Conservation (phyloP, 2,329 filamentous ascomycete species). For the Eurotiales sp. region DNA sequence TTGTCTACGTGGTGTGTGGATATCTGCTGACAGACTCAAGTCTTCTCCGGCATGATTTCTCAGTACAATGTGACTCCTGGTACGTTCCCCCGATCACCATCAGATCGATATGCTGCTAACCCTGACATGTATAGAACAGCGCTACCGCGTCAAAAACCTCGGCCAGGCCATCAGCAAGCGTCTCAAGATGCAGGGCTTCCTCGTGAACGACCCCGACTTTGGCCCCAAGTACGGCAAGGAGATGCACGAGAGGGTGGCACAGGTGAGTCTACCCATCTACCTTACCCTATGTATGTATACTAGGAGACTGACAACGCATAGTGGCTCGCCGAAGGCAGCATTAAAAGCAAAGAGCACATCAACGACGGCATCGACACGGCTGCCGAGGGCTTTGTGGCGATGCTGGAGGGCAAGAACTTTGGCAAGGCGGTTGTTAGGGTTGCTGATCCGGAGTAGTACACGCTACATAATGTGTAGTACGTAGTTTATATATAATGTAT, state of each 20-base stretch:
- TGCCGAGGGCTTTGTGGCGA: slow-evolving; percentile 67
- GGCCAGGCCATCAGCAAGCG: slow-evolving; percentile 63
- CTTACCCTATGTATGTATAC: not conserved
- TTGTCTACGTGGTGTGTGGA: too few species aligned
- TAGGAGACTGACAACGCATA: not conserved
- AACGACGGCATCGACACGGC: slow-evolving; percentile 76
- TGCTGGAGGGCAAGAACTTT: slow-evolving; percentile 76
- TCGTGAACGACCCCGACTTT: slow-evolving; percentile 65
- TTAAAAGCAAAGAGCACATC: slow-evolving; percentile 66
- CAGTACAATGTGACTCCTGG: slow-evolving; percentile 63
- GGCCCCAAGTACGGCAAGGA: slow-evolving; percentile 56
- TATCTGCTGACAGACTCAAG: slow-evolving; percentile 3
- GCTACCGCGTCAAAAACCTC: slow-evolving; percentile 65
- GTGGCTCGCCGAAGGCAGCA: slow-evolving; percentile 72
- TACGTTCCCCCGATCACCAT: not conserved
- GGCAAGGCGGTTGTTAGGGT: slow-evolving; percentile 75
- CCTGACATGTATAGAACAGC: too few species aligned
- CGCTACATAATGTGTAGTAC: too few species aligned
- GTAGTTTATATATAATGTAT: too few species aligned
- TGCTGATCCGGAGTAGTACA: slow-evolving; percentile 14
- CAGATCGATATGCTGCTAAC: too few species aligned
- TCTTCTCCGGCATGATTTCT: slow-evolving; percentile 66
- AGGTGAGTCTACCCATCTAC: slow-evolving; percentile 3
- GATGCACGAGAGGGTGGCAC: slow-evolving; percentile 9
- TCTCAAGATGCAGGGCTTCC: slow-evolving; percentile 68